These are phyloP conservation scores for Populus deltoides DNA, from an alignment of 345 rosid genomes.

Conservation along the genomic window DNA sequence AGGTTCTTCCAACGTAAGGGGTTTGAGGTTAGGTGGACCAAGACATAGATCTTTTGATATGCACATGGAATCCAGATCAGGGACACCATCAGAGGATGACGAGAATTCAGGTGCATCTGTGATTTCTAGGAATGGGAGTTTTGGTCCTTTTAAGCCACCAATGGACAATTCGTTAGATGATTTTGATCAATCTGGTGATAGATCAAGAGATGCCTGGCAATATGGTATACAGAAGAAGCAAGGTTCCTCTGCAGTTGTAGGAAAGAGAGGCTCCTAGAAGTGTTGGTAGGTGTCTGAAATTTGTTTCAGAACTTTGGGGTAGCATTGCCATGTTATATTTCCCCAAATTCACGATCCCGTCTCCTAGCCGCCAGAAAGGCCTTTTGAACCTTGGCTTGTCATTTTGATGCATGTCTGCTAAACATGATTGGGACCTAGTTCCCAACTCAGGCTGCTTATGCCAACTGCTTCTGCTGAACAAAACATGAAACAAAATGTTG, in stretches of 20 bases:
- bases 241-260: conserved; percentile 37
- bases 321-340: neutral
- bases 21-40: conserved; percentile 63
- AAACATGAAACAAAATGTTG: conserved; percentile 4
- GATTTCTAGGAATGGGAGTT: conserved; percentile 56
- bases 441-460: neutral
- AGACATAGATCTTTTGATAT: conserved; percentile 63
- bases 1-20: conserved; percentile 54
- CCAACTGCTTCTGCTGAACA: conserved; percentile 7
- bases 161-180: conserved; percentile 61
- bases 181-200: conserved; percentile 57
- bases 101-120: conserved; percentile 52
- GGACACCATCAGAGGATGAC: conserved; percentile 71
- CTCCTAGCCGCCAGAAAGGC: conserved; percentile 9
- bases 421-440: neutral
- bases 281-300: conserved; percentile 2
- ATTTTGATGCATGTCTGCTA: conserved; percentile 4
- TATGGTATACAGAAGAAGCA: conserved; percentile 46
- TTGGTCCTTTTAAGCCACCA: conserved; percentile 36
- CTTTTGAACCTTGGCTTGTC: conserved; percentile 2
- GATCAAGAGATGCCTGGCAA: conserved; percentile 79
- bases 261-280: conserved; percentile 48
- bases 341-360: conserved; percentile 3
- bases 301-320: neutral
- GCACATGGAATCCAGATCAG: conserved; percentile 65